phyloP scores from a whole-genome alignment of 257 asterid genomes.

The Verbena officinalis region DNA sequence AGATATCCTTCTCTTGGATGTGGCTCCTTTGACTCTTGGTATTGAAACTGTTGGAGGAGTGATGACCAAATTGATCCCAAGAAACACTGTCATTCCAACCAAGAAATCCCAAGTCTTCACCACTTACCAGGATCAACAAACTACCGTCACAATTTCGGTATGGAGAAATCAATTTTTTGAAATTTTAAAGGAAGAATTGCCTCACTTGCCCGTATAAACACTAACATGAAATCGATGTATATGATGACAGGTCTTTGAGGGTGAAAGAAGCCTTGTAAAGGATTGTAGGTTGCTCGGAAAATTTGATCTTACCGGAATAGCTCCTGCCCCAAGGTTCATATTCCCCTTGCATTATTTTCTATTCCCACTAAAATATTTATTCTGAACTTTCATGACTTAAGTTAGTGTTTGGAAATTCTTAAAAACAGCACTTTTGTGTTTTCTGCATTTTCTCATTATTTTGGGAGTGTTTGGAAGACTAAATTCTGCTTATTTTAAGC shows the following conservation, averaged over 20 bases:
- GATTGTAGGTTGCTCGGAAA: constrained; percentile 92
- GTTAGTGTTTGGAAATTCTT: too few relatives aligned
- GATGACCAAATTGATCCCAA: constrained; percentile 98
- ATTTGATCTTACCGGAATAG: constrained; percentile 83
- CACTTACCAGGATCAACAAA: constrained; percentile 98
- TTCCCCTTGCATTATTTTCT: not conserved
- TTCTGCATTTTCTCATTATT: too few relatives aligned
- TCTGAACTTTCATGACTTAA: too few relatives aligned
- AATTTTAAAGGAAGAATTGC: not conserved
- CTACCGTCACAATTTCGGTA: constrained; percentile 92
- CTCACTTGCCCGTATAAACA: not conserved
- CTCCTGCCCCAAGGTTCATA: constrained; percentile 92
- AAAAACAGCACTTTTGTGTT: too few relatives aligned
- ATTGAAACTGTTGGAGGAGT: constrained; percentile 99
- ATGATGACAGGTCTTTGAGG: constrained; percentile 78
- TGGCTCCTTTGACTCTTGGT: constrained; percentile 93
- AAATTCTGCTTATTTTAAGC: too few relatives aligned
- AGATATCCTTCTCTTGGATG: constrained; percentile 95
- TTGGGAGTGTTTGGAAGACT: too few relatives aligned
- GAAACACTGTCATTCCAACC: constrained; percentile 94
- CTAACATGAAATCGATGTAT: constrained; percentile 3
- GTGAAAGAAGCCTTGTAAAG: constrained; percentile 94
- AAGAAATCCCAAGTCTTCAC: constrained; percentile 96
- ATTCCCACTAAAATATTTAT: not conserved
- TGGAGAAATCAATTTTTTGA: not conserved